A percentile compares a stretch with the other conserved stretches of the same genome.
Conservation (phyloP, 495 filamentous ascomycete genomes). For the Xylaria grammica region DNA sequence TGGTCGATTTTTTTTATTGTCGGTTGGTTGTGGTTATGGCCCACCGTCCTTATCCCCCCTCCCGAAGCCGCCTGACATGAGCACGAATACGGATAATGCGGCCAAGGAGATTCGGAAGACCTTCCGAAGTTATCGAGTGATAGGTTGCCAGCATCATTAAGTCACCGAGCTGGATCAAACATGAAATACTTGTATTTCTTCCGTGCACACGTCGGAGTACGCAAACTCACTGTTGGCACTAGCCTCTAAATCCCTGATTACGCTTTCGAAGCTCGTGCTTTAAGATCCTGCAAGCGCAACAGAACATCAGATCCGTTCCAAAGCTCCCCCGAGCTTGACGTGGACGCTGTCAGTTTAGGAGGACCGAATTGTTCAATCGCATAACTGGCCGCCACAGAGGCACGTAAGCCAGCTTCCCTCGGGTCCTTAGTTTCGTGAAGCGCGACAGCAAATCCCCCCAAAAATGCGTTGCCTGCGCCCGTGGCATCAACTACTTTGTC, state of each 20-base stretch:
- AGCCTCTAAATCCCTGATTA: not conserved
- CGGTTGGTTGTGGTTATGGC: no score
- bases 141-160: no score
- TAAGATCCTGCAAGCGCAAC: not conserved
- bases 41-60: no score
- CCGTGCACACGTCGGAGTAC: no score
- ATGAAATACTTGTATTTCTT: no score
- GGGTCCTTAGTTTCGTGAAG: conserved; percentile 30
- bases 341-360: conserved; percentile 27
- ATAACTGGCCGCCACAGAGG: conserved; percentile 43
- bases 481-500: conserved; percentile 41
- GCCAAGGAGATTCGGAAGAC: no score
- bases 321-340: not conserved
- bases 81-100: no score
- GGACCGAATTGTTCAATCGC: conserved; percentile 46
- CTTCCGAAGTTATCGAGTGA: no score
- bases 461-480: conserved; percentile 46
- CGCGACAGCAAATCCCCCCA: conserved; percentile 43
- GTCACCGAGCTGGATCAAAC: no score
- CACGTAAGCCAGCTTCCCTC: conserved; percentile 37
- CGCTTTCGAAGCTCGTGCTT: not conserved
- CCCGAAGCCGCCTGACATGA: no score
- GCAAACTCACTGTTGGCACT: no score
- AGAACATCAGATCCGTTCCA: conserved; percentile 6
- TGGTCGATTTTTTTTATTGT: no score